Base-by-base conservation (phyloP, 2,329 filamentous ascomycete genomes). In the Aspergillus amoenus region DNA sequence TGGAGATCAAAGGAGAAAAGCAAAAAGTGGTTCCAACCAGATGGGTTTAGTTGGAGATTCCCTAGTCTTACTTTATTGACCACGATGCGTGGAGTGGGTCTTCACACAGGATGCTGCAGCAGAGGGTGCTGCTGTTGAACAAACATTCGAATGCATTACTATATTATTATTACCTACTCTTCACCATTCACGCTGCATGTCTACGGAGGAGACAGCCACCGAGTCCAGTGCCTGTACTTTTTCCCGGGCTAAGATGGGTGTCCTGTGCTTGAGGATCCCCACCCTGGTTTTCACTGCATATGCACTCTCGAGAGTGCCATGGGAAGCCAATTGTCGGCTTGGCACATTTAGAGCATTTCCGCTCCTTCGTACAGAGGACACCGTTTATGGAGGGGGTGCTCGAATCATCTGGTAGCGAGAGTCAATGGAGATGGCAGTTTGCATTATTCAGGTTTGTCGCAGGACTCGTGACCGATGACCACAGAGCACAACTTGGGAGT, bases 1-100 rank as follows among this genome's bases (percentile, higher is more conserved):
- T 50, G 18, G 24, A 43, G 40, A 58, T 44, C 18, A 44, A 52
- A 56, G 40, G 39, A 44, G 48, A 53, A 56, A 56, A 43, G 56
- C 45, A 51, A 60, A 53, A 58, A 57, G 54, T 56, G 48, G 57
- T 59, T 32, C 59, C 59, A 34, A 55, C 58, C 41, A 55, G 37
- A 43, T 24, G 41, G 50, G 43, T 42, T 54, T 53, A 46, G 51
- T 37, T 27, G 15, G 30, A 30, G 27, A 45, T 24, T 52, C 24
- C n/a, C 43, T 48, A 56, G 41, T 34, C n/a, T 47, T 48, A 57
- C 44, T 54, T 59, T 53, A 56, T 41, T 51, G 46, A 57, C 57
- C 51, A 57, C 59, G 53, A 58, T 56, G 53, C 49, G 56, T 32
- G 48, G 51, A 53, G 34, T 37, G 34, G 34, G 22, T 22, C 21